Evolutionary conservation across 768 basidiomycete genomes (phyloP).

Genomic region (Pleurotus salmoneostramineus): DNA sequence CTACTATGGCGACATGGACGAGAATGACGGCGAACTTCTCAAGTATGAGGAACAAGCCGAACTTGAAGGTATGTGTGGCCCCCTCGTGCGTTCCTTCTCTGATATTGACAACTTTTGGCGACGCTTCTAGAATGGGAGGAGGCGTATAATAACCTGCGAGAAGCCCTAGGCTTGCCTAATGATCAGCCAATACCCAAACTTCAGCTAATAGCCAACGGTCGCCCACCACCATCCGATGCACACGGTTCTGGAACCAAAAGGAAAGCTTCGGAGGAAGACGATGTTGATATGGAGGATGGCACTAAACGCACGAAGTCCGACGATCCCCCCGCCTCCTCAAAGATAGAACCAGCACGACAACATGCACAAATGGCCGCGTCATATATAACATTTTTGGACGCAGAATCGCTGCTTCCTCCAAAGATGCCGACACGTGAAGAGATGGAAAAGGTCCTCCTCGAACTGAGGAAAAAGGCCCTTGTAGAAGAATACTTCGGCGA

Average conservation of each 20-base stretch:
- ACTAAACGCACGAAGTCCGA: slow-evolving; percentile 23
- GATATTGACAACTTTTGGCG: neutral
- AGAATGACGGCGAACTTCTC: slow-evolving; percentile 63
- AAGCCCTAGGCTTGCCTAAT: slow-evolving; percentile 44
- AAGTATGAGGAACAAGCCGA: slow-evolving; percentile 71
- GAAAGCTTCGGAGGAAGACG: slow-evolving; percentile 45
- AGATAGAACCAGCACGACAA: slow-evolving; percentile 25
- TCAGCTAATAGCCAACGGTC: slow-evolving; percentile 29
- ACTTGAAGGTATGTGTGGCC: slow-evolving; percentile 53
- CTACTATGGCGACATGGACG: slow-evolving; percentile 92
- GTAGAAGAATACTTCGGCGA: slow-evolving; percentile 70
- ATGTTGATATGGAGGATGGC: slow-evolving; percentile 35
- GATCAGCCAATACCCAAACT: slow-evolving; percentile 52
- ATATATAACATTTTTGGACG: slow-evolving; percentile 70
- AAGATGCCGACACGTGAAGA: slow-evolving; percentile 72
- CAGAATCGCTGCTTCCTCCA: slow-evolving; percentile 71
- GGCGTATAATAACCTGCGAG: slow-evolving; percentile 50
- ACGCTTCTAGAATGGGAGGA: slow-evolving; percentile 58
- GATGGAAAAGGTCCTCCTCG: slow-evolving; percentile 74
- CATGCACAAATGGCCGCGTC: slow-evolving; percentile 61
- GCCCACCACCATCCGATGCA: slow-evolving; percentile 16
- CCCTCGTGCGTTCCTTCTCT: neutral
- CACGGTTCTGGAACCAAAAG: slow-evolving; percentile 38
- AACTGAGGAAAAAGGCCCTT: slow-evolving; percentile 74
- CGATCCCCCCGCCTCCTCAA: slow-evolving; percentile 21